Evolutionary conservation across 495 filamentous ascomycete genomes (phyloP).

Genomic region (Podospora tetraspora): DNA sequence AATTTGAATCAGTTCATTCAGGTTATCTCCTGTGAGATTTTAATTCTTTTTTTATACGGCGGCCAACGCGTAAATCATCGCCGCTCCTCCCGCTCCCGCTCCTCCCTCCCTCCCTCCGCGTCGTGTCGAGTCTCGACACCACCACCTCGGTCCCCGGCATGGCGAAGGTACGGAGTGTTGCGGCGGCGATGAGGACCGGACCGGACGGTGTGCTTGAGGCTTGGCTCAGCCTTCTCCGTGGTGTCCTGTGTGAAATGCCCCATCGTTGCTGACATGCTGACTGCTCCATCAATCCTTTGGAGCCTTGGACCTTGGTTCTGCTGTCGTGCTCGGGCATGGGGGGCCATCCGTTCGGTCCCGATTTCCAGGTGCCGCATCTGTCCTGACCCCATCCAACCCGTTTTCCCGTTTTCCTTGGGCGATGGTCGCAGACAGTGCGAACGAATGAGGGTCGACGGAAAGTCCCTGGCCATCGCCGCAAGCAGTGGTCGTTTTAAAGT

Average conservation of each 20-base stretch:
- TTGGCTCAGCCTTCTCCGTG: neutral
- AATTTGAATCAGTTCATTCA: neutral
- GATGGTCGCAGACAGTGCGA: neutral
- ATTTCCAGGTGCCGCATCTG: neutral
- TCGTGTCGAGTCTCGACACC: too few species aligned
- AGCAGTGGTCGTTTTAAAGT: neutral
- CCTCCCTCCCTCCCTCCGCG: neutral
- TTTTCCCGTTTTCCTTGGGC: too few species aligned
- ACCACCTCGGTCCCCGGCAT: neutral
- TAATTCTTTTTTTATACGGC: neutral
- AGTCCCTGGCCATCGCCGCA: neutral
- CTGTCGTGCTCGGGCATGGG: neutral
- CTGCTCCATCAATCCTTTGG: neutral
- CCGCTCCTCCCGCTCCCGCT: neutral
- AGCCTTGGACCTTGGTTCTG: neutral
- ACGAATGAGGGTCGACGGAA: neutral
- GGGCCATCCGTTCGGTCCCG: neutral
- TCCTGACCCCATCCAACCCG: neutral
- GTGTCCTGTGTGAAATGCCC: neutral
- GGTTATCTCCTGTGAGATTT: neutral
- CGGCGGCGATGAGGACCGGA: neutral
- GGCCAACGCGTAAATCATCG: neutral
- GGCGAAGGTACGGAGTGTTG: neutral
- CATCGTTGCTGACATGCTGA: neutral
- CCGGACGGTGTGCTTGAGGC: neutral